Evolutionary conservation across 345 rosid species (phyloP).

Genomic region (Trapa incisa): DNA sequence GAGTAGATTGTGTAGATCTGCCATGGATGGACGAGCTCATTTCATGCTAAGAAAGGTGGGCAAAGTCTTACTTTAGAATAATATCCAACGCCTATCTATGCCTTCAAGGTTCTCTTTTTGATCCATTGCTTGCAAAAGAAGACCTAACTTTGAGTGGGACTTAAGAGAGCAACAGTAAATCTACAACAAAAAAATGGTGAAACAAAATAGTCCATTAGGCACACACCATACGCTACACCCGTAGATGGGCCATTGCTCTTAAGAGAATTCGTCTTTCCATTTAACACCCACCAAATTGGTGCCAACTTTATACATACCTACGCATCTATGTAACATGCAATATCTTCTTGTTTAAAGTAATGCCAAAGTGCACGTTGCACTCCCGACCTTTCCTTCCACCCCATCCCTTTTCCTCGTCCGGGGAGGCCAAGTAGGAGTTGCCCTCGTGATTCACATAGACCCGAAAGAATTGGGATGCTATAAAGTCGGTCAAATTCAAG

Average conservation of each 20-base stretch:
- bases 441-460: neutral
- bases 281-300: neutral
- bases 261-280: neutral
- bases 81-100: too few relatives aligned
- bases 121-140: neutral
- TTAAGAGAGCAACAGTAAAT: neutral
- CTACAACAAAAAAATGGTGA: neutral
- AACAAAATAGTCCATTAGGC: neutral
- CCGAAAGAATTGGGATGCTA: too few relatives aligned
- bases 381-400: neutral
- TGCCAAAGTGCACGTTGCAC: neutral
- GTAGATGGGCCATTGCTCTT: neutral
- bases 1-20: too few relatives aligned
- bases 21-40: too few relatives aligned
- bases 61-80: too few relatives aligned
- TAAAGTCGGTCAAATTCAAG: too few relatives aligned
- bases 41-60: too few relatives aligned
- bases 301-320: neutral
- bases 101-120: neutral
- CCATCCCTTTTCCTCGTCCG: too few relatives aligned
- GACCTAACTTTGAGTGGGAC: constrained; percentile 1
- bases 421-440: neutral
- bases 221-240: neutral
- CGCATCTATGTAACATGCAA: neutral
- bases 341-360: neutral